A percentile compares a stretch with the other conserved stretches of the same genome.
Conservation (phyloP, 202 grass and related monocot species). For the Miscanthus sacchariflorus region DNA sequence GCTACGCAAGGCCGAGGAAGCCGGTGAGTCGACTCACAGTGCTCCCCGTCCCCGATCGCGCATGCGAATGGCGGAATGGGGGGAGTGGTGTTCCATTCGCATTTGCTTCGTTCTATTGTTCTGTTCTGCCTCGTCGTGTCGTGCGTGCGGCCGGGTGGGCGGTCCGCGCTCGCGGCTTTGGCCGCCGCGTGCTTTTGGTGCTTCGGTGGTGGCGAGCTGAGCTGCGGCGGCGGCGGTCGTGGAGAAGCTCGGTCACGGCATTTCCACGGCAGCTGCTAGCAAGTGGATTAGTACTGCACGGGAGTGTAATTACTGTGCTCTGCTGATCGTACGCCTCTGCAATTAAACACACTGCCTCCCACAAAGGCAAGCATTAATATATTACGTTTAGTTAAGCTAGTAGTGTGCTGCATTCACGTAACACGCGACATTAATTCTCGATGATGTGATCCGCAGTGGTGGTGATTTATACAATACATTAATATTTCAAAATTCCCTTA, state of each 20-base stretch:
- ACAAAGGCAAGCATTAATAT: slow-evolving; percentile 21
- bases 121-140: neutral
- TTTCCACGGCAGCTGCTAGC: neutral
- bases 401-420: slow-evolving; percentile 8
- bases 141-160: neutral
- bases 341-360: slow-evolving; percentile 23
- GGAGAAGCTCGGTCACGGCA: neutral
- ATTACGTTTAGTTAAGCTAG: neutral
- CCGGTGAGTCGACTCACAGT: slow-evolving; percentile 48
- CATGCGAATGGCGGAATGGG: neutral
- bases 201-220: neutral
- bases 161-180: neutral
- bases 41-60: neutral
- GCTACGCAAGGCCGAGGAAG: slow-evolving; percentile 80
- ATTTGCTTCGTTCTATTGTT: neutral
- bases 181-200: neutral
- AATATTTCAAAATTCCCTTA: too few relatives aligned
- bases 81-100: neutral
- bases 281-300: neutral
- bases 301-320: neutral
- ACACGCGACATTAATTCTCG: neutral
- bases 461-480: too few relatives aligned
- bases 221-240: neutral
- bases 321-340: slow-evolving; percentile 3
- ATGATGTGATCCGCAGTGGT: slow-evolving; percentile 1